Base-by-base conservation (phyloP, 768 basidiomycete genomes). In the Clitopilus passeckerianus region DNA sequence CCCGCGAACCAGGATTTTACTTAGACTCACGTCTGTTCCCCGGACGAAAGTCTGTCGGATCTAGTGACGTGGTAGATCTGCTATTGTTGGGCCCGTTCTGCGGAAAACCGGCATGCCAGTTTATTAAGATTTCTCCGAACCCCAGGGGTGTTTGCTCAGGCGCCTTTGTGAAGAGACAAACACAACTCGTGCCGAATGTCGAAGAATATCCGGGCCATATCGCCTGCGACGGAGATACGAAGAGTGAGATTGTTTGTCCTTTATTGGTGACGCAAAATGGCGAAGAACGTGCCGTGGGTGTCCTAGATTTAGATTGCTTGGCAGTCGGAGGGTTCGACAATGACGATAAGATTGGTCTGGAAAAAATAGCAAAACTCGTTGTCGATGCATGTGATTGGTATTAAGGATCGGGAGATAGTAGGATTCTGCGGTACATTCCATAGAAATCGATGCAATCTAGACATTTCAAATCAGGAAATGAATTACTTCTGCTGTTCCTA, bases 61-160 rank as follows among this genome's bases (percentile, higher is more conserved):
- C 22, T 5, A 50, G 22, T 18, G 46, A 20, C 20, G 20, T 12
- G 65, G 68, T 57, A 44, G 61, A 59, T 64, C 72, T 73, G 6
- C 73, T 95, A 8, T 73, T 93, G 44, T 76, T 95, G 6, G 93
- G 89, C 0, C 93, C 94, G 0, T 97, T 95, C 73, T 88, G 86
- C 64, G 95, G 95, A 56, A 90, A 89, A 65, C 95, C 95, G 1
- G 95, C 95, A 0, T 98, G 95, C 71, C 90, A 92, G 65, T 86
- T 81, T 65, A 94, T 97, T 70, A 75, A 81, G 59, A 77, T 84
- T 43, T 67, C 76, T 5, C 74, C 79, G 0, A 84, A 80, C 10
- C 77, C 77, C 9, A 80, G 82, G n/a, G 93, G 95, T 27, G 95
- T 97, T 10, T 97, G 95, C 70, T 91, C 93, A 6, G 87, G 86